A percentile compares a stretch with the other conserved stretches of the same genome.
Evolutionary conservation across 2,329 filamentous ascomycete species (phyloP).

Genomic region (Beauveria scarabaeidicola): DNA sequence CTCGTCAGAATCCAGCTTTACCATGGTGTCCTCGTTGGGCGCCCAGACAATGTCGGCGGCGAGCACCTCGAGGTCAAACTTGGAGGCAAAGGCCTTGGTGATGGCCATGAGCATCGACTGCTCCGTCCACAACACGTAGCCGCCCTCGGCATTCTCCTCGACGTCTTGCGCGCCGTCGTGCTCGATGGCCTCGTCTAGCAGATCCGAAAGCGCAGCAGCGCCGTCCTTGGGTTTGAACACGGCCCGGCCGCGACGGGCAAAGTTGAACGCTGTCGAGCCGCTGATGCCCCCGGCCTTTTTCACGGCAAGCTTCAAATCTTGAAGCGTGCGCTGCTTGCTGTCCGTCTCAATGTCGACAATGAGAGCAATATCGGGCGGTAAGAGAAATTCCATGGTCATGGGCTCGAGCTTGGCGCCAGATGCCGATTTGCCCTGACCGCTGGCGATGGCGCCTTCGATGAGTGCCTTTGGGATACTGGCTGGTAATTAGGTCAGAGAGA

Average conservation of each 20-base stretch:
- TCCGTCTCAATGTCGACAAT: constrained; percentile 84
- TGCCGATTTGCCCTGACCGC: constrained; percentile 75
- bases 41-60: constrained; percentile 79
- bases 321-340: constrained; percentile 62
- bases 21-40: constrained; percentile 70
- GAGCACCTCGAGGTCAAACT: constrained; percentile 57
- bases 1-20: constrained; percentile 50
- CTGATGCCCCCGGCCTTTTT: constrained; percentile 63
- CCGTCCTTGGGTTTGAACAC: constrained; percentile 51
- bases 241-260: constrained; percentile 70
- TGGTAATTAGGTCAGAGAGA: constrained; percentile 19
- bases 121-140: constrained; percentile 51
- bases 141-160: constrained; percentile 57
- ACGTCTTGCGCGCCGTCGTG: constrained; percentile 67
- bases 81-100: constrained; percentile 45
- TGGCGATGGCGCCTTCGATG: constrained; percentile 79
- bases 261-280: constrained; percentile 74
- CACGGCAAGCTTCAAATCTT: constrained; percentile 62
- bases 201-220: constrained; percentile 53
- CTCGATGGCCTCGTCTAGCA: constrained; percentile 78
- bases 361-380: constrained; percentile 67
- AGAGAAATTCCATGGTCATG: constrained; percentile 70
- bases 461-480: constrained; percentile 73
- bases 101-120: constrained; percentile 25
- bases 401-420: constrained; percentile 69